Evolutionary conservation across 768 basidiomycete species (phyloP).

Genomic region (Lactarius indigo): DNA sequence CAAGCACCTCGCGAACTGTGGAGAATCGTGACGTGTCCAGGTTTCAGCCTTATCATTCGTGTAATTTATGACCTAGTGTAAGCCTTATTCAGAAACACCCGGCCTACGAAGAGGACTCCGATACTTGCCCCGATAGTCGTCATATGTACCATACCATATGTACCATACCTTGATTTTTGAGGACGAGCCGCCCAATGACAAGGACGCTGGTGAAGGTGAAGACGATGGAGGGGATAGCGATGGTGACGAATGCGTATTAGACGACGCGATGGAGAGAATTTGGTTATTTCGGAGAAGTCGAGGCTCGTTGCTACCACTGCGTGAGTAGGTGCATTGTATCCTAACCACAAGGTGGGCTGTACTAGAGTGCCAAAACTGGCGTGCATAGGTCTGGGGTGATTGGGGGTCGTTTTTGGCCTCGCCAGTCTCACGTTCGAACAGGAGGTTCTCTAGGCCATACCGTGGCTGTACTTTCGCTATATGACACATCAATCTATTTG

Average conservation of each 20-base stretch:
- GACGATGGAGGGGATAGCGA: constrained; percentile 25
- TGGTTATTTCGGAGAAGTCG: constrained; percentile 44
- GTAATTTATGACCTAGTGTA: constrained; percentile 93
- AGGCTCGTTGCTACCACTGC: constrained; percentile 28
- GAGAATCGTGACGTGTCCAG: constrained; percentile 96
- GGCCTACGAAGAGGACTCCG: not conserved
- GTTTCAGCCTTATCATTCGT: constrained; percentile 88
- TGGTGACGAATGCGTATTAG: constrained; percentile 40
- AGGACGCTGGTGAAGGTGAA: constrained; percentile 34
- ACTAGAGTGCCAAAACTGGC: not conserved
- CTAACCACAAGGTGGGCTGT: not conserved
- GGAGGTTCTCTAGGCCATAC: not conserved
- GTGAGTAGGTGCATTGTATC: constrained; percentile 15
- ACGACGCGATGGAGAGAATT: constrained; percentile 66
- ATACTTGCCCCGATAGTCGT: not conserved
- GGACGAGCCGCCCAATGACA: constrained; percentile 56
- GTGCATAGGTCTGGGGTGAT: not conserved
- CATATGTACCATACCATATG: no score
- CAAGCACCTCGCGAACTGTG: constrained; percentile 78
- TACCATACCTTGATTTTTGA: constrained; percentile 76
- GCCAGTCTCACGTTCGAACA: not conserved
- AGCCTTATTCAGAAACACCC: not conserved
- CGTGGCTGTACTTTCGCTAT: not conserved
- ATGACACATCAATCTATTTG: no score
- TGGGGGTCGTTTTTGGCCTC: not conserved